Conservation (phyloP, 2,329 filamentous ascomycete genomes). For the Aspergillus unguis region DNA sequence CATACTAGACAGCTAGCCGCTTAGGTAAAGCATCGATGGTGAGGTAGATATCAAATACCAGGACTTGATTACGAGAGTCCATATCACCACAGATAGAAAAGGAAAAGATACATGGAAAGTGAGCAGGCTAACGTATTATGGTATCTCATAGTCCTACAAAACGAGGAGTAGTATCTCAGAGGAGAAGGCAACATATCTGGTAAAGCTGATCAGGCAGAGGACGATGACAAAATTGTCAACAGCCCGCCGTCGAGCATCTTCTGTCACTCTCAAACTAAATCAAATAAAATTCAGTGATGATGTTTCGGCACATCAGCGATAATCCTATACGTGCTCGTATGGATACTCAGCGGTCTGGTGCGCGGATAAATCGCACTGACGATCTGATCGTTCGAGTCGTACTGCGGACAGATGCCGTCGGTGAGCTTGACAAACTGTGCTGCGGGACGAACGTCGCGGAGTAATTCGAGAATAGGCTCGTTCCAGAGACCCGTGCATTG, state of each 20-base stretch:
- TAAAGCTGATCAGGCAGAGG: too few relatives aligned
- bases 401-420: constrained; percentile 57
- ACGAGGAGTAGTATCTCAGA: neutral
- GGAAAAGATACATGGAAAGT: neutral
- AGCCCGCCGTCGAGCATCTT: too few relatives aligned
- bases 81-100: neutral
- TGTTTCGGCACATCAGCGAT: constrained; percentile 39
- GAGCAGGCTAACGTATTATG: neutral
- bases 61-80: neutral
- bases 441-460: constrained; percentile 57
- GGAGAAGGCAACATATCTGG: neutral
- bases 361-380: constrained; percentile 38
- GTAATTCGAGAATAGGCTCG: constrained; percentile 60
- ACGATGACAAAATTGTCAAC: too few relatives aligned
- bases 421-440: constrained; percentile 60
- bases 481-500: constrained; percentile 70
- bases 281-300: too few relatives aligned
- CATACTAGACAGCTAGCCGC: neutral
- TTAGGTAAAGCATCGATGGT: neutral
- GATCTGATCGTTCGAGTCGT: constrained; percentile 30
- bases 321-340: constrained; percentile 38
- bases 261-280: too few relatives aligned
- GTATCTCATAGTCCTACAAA: constrained; percentile 13
- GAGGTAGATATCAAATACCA: neutral
- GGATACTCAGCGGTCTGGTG: constrained; percentile 38